phyloP scores from a whole-genome alignment of 371 early-diverging fungal genomes.

The Mucor circinelloides region DNA sequence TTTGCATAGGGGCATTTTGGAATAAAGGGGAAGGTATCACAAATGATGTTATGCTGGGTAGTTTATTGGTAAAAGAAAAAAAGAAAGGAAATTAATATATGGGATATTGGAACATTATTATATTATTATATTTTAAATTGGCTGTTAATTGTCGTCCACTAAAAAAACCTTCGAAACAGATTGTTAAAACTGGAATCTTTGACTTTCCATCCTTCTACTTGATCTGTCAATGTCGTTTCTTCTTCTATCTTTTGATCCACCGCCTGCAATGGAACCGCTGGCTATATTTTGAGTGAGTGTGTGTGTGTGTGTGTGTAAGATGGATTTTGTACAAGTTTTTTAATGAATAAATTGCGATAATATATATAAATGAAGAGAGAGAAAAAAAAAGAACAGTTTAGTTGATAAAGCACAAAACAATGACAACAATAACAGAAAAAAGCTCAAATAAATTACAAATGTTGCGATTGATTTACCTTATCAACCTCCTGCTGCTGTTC shows the following conservation, averaged over 20 bases:
- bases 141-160: neutral
- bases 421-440: neutral
- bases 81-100: neutral
- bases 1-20: neutral
- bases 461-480: conserved; percentile 16
- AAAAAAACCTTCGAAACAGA: conserved; percentile 43
- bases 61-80: neutral
- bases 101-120: neutral
- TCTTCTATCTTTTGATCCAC: conserved; percentile 23
- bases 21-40: neutral
- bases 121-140: neutral
- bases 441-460: neutral
- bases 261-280: conserved; percentile 19
- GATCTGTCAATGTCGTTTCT: conserved; percentile 13
- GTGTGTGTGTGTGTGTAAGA: neutral
- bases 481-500: conserved; percentile 34
- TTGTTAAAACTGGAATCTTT: conserved; percentile 31
- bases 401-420: neutral
- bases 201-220: conserved; percentile 25
- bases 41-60: neutral
- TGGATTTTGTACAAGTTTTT: neutral
- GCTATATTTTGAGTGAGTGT: conserved; percentile 1
- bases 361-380: neutral
- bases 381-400: neutral
- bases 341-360: neutral